Percentiles rank a stretch among this genome's conserved stretches.
Conservation (phyloP, 306 rosid genomes). For the Gastrolobium bilobum region DNA sequence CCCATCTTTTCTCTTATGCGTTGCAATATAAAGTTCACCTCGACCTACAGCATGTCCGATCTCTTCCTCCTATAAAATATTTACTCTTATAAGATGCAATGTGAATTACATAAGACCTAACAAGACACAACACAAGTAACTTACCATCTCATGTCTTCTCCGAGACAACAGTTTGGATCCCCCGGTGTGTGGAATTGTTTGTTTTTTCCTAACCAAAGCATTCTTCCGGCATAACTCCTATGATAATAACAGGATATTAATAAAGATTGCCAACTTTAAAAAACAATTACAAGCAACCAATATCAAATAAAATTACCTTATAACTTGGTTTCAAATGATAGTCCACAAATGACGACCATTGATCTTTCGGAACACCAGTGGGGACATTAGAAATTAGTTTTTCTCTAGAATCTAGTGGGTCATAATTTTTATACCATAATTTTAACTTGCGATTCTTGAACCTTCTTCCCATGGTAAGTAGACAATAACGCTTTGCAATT, state of each 20-base stretch:
- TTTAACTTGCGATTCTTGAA: slow-evolving; percentile 6
- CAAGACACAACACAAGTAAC: not conserved
- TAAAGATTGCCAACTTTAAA: not conserved
- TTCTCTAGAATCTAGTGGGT: slow-evolving; percentile 16
- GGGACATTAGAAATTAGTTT: slow-evolving; percentile 12
- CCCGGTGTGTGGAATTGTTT: slow-evolving; percentile 24
- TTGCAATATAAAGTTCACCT: too few species aligned
- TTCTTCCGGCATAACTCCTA: slow-evolving; percentile 30
- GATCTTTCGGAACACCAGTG: not conserved
- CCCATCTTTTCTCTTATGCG: too few species aligned
- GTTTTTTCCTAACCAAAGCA: slow-evolving; percentile 4
- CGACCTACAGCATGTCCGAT: not conserved
- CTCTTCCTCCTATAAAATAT: not conserved
- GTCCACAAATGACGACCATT: slow-evolving; percentile 29
- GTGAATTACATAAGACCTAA: not conserved
- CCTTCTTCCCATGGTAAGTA: slow-evolving; percentile 17
- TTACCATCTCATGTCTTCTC: slow-evolving; percentile 29
- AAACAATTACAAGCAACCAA: not conserved
- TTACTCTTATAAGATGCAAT: not conserved
- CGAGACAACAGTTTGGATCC: slow-evolving; percentile 22
- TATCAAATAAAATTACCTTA: not conserved
- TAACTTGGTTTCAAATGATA: slow-evolving; percentile 18
- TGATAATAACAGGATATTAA: not conserved
- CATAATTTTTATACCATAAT: not conserved
- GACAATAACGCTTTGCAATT: slow-evolving; percentile 17